Base-by-base conservation (phyloP, 257 asterid genomes). In the Solanum chilense region DNA sequence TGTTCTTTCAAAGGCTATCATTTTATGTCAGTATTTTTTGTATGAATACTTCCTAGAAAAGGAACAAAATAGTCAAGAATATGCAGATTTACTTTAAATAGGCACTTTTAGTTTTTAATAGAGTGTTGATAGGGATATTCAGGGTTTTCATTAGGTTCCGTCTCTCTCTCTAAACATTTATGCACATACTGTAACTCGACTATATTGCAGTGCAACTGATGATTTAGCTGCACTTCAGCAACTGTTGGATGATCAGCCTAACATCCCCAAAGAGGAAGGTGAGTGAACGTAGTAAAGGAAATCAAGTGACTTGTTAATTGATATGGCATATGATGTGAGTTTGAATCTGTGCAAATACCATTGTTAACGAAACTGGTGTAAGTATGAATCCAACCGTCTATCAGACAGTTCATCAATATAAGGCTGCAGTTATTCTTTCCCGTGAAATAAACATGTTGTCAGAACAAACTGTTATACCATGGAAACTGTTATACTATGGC, bases 231-330 rank as follows among this genome's bases (percentile, higher is more conserved):
- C 94, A 31, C 93, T 94, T 88, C 93, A 90, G 82, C 95, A 92
- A 86, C 94, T 96, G 86, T 86, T 96, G 88, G 88, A 90, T n/a
- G 98, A 96, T 94, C 98, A 94, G 85, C 96, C 98, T 71, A 96
- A 94, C 91, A 94, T 96, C 76, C 94, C 94, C 25, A 91, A 85
- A 58, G 98, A 96, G 35, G 98, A 94, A 92, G 98, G 98, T 94
- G 87, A 80, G 86, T 70, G 58, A 27, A 39, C 66, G 39, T n/a
- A 5, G 56, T 37, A 41, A 45, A 86, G 29, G 41, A 45, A 44
- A 31, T 31, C 58, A 84, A 56, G 41, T 86, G 33, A 39, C 77
- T 71, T 25, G 85, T 37, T 83, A 25, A 58, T 33, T 12, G 23
- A 21, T n/a, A 3, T 39, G n/a, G 49, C 25, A 82, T 78, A 20